These are phyloP conservation scores for Bolboschoenoplectus hybrid DNA, from an alignment of 202 grass and related monocot species.

Conservation along the genomic window DNA sequence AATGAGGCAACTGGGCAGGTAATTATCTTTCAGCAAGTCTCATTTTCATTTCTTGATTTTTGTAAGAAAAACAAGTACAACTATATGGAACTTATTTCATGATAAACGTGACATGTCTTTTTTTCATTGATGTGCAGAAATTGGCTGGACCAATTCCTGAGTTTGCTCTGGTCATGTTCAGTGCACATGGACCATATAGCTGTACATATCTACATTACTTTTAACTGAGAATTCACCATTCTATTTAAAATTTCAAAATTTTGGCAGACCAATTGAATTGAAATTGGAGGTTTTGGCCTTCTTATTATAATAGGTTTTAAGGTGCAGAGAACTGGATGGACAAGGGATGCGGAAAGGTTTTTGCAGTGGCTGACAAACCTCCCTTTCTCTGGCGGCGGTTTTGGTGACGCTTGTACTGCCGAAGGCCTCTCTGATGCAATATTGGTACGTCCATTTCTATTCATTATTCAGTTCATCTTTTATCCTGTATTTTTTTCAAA, in stretches of 20 bases:
- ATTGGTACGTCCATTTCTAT: conserved; percentile 48
- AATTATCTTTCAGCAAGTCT: conserved; percentile 24
- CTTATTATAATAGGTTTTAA: conserved; percentile 53
- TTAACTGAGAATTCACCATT: not conserved
- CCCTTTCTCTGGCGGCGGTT: conserved; percentile 82
- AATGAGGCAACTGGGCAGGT: conserved; percentile 74
- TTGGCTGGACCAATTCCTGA: conserved; percentile 56
- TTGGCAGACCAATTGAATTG: not conserved
- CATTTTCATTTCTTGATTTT: conserved; percentile 34
- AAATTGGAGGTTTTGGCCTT: not conserved
- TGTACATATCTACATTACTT: conserved; percentile 49
- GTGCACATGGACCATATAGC: conserved; percentile 79
- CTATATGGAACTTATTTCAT: conserved; percentile 18
- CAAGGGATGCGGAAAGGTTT: conserved; percentile 76
- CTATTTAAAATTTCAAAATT: not conserved
- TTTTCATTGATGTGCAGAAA: conserved; percentile 52
- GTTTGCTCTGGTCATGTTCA: conserved; percentile 83
- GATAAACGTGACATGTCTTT: conserved; percentile 32
- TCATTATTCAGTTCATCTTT: not conserved
- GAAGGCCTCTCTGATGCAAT: conserved; percentile 94
- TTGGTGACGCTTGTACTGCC: conserved; percentile 74
- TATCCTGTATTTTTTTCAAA: conserved; percentile 6
- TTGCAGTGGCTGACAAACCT: conserved; percentile 80
- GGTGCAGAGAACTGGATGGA: conserved; percentile 93
- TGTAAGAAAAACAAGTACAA: conserved; percentile 25